A percentile compares a stretch with the other conserved stretches of the same genome.
Conservation (phyloP, 441 rosid genomes). For the Melianthus villosus region DNA sequence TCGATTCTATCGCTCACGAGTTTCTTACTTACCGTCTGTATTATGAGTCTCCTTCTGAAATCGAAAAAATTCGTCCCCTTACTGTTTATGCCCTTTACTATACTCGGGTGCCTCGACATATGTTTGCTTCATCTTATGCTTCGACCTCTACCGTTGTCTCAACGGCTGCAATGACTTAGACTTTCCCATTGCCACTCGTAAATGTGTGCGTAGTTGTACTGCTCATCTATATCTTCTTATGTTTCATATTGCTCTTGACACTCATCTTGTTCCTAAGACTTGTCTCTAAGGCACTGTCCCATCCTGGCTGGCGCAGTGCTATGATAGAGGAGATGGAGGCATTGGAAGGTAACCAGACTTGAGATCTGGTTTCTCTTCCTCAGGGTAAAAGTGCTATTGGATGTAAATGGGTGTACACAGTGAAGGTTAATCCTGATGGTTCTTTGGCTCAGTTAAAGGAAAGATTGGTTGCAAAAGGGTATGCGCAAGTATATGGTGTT, state of each 20-base stretch:
- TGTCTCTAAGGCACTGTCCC: neutral
- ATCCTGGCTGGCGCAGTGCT: too few relatives aligned
- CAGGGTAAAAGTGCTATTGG: neutral
- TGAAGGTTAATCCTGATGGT: neutral
- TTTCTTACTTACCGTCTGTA: too few relatives aligned
- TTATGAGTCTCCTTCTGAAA: too few relatives aligned
- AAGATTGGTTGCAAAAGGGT: neutral
- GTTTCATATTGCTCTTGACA: neutral
- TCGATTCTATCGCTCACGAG: too few relatives aligned
- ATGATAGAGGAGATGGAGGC: neutral
- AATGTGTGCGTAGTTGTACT: neutral
- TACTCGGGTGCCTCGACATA: too few relatives aligned
- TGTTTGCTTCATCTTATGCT: too few relatives aligned
- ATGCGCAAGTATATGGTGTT: neutral
- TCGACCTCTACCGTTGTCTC: too few relatives aligned
- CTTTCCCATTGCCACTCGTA: neutral
- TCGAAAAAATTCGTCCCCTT: too few relatives aligned
- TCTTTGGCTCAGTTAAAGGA: neutral
- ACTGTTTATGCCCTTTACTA: too few relatives aligned
- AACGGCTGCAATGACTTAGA: too few relatives aligned
- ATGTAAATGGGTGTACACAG: too few relatives aligned
- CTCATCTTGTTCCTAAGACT: neutral
- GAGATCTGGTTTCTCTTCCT: neutral
- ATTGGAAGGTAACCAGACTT: neutral
- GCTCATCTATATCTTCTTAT: neutral